Base-by-base conservation (phyloP, 768 basidiomycete genomes). In the Rhodotorula diobovata region DNA sequence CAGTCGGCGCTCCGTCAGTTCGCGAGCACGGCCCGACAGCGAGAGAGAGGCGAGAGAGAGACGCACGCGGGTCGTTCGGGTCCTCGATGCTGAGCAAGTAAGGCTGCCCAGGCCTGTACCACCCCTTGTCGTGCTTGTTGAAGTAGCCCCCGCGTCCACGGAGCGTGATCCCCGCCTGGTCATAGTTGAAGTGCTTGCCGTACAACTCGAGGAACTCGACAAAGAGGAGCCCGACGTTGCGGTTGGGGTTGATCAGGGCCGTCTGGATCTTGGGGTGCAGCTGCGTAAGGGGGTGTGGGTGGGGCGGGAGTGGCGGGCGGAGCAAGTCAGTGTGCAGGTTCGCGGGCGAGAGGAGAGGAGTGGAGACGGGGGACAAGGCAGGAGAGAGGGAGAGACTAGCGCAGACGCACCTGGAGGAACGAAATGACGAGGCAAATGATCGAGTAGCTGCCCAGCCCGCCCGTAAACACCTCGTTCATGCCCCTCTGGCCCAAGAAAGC, bases 181-280 rank as follows among this genome's bases (percentile, higher is more conserved):
- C 76, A 76, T 92, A 96, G 80, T 94, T 93, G 85, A 97, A 98
- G 79, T 87, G 87, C 60, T 85, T 83, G 25, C 94, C 95, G 79
- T 98, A 98, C 21, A 95, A 84, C 83, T 98, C 94, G 78, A 98
- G 96, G 79, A 98, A 97, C 81, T 99, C 96, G 84, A 97, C 86
- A 56, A 96, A 85, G 65, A 99, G 82, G n/a, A 94, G 90, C 4
- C 96, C 96, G 18, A 98, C 84, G 78, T 98, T 98, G 76, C 86
- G 84, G 74, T 88, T 87, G 1, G 93, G 87, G 76, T 94, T 87
- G 39, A 99, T 91, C 80, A 94, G 91, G 0, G 87, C 90, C 65
- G 86, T 81, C 51, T 94, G 87, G 70, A 98, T 87, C 80, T 94
- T 95, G 4, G 96, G 96, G 77, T 99, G 96, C 85, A 96, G 91